Conservation (phyloP, 192 early-diverging fungal species). For the Coemansia umbellata region DNA sequence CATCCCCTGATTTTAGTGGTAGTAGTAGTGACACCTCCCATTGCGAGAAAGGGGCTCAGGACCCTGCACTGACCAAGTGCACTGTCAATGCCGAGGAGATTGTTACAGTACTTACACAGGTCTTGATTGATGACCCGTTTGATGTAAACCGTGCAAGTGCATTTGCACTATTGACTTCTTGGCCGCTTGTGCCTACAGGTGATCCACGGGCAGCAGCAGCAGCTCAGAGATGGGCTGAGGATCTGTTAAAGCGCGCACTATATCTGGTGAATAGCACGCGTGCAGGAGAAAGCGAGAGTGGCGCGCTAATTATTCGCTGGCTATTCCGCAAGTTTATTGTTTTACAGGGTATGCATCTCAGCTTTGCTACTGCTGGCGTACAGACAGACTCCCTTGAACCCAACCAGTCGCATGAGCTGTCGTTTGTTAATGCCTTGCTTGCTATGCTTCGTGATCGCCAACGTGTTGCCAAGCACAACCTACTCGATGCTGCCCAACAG, state of each 20-base stretch:
- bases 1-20: conserved; percentile 18
- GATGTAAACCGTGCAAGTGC: conserved; percentile 72
- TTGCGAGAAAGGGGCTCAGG: no score
- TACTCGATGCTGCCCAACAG: conserved; percentile 50
- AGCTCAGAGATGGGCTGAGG: conserved; percentile 31
- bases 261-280: conserved; percentile 61
- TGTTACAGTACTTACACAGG: conserved; percentile 54
- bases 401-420: conserved; percentile 1
- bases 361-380: background rate
- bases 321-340: conserved; percentile 77
- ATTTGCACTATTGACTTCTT: conserved; percentile 64
- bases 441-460: conserved; percentile 16
- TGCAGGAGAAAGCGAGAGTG: conserved; percentile 79
- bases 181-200: conserved; percentile 64
- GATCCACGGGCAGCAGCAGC: conserved; percentile 49
- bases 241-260: conserved; percentile 60
- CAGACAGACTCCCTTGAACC: background rate
- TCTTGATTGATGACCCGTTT: conserved; percentile 62
- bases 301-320: conserved; percentile 73
- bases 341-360: conserved; percentile 28
- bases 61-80: background rate
- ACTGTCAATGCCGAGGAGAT: conserved; percentile 33
- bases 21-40: background rate
- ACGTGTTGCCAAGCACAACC: conserved; percentile 40
- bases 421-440: conserved; percentile 26